These are phyloP conservation scores for Hypoxylon rubiginosum DNA, from an alignment of 2,329 filamentous ascomycete genomes.

Conservation along the genomic window DNA sequence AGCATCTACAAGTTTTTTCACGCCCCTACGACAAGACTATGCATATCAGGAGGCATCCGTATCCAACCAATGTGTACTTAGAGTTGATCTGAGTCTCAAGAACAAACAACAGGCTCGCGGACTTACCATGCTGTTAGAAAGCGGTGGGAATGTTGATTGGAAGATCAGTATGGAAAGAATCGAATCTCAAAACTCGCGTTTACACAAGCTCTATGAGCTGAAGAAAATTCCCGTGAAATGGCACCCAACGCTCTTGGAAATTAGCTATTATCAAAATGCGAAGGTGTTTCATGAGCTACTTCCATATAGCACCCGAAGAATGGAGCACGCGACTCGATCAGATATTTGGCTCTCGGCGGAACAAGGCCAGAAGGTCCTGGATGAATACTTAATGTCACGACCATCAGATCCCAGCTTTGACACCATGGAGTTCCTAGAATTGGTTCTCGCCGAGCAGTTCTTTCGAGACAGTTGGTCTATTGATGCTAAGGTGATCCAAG, in stretches of 20 bases:
- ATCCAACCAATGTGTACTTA: background rate
- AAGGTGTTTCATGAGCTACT: constrained; percentile 9
- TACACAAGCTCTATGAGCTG: background rate
- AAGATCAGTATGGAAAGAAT: too few species aligned
- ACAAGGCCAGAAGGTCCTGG: constrained; percentile 12
- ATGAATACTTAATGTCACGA: constrained; percentile 19
- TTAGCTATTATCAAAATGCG: constrained; percentile 13
- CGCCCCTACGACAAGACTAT: constrained; percentile 4
- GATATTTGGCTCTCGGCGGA: constrained; percentile 24
- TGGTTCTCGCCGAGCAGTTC: constrained; percentile 29
- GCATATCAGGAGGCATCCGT: constrained; percentile 1
- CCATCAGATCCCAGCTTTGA: background rate
- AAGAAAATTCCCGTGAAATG: constrained; percentile 5
- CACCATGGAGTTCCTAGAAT: constrained; percentile 16
- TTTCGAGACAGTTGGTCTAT: background rate
- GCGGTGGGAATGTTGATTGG: constrained; percentile 18
- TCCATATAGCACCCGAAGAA: constrained; percentile 8
- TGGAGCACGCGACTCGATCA: constrained; percentile 9
- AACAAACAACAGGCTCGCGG: background rate
- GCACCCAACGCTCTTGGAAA: constrained; percentile 17
- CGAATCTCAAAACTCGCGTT: background rate
- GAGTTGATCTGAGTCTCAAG: constrained; percentile 7
- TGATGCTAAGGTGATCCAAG: constrained; percentile 20
- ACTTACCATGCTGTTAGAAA: constrained; percentile 9
- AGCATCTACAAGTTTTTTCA: background rate